Percentiles rank a stretch among this genome's conserved stretches.
Conservation (phyloP, 495 filamentous ascomycete species). For the Parachaetomium inaequale region DNA sequence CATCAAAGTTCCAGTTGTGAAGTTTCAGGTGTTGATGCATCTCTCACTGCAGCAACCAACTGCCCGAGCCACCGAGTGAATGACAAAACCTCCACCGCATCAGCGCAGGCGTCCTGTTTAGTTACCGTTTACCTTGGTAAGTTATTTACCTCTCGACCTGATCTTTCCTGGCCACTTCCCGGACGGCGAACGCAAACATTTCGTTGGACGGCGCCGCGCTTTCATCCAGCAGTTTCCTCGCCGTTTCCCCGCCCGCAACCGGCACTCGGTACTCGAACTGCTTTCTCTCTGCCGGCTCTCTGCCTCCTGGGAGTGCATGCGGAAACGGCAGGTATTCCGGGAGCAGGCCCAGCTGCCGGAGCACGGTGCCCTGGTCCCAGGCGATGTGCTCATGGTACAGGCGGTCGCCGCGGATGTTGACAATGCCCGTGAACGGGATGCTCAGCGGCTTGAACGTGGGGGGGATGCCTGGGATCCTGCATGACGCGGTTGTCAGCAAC, state of each 20-base stretch:
- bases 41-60: neutral
- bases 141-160: slow-evolving; percentile 20
- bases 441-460: slow-evolving; percentile 65
- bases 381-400: slow-evolving; percentile 80
- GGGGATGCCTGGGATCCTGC: slow-evolving; percentile 63
- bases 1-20: neutral
- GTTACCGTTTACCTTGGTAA: neutral
- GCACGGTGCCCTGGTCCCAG: slow-evolving; percentile 82
- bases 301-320: slow-evolving; percentile 45
- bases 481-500: neutral
- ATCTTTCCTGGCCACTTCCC: neutral
- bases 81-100: no score
- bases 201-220: slow-evolving; percentile 57
- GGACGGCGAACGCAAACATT: slow-evolving; percentile 50
- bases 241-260: slow-evolving; percentile 63
- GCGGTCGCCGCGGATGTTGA: slow-evolving; percentile 67
- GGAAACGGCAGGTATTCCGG: slow-evolving; percentile 58
- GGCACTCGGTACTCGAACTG: slow-evolving; percentile 62
- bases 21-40: neutral
- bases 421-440: slow-evolving; percentile 69
- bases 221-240: slow-evolving; percentile 63
- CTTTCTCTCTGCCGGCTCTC: slow-evolving; percentile 39
- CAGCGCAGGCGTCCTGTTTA: no score
- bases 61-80: no score
- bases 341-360: slow-evolving; percentile 72